Conservation (phyloP, 2,329 filamentous ascomycete species). For the Microdochium nivale region DNA sequence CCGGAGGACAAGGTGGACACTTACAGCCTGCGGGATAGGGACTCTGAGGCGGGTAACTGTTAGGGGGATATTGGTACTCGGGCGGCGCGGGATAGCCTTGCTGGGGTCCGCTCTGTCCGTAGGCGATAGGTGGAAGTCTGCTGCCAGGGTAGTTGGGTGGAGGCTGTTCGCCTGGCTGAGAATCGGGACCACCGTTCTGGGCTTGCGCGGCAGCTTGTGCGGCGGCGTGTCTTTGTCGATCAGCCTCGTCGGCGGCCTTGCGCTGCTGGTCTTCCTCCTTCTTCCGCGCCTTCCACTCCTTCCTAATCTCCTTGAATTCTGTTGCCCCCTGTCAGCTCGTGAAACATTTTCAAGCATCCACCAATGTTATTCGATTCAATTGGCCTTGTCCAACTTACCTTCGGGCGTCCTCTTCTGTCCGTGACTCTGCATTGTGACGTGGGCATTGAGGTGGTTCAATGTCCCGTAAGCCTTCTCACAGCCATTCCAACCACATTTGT, state of each 20-base stretch:
- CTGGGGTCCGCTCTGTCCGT: neutral
- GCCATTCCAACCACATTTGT: slow-evolving; percentile 97
- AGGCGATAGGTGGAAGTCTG: slow-evolving; percentile 19
- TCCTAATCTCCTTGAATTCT: slow-evolving; percentile 99
- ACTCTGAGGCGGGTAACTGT: neutral
- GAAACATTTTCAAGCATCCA: neutral
- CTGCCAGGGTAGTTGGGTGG: slow-evolving; percentile 49
- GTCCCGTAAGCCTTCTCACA: slow-evolving; percentile 99
- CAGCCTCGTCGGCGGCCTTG: slow-evolving; percentile 81
- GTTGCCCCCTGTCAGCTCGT: slow-evolving; percentile 9
- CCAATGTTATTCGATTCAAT: neutral
- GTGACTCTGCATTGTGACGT: slow-evolving; percentile 98
- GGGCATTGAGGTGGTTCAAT: slow-evolving; percentile 92
- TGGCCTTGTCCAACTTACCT: slow-evolving; percentile 53
- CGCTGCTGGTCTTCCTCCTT: slow-evolving; percentile 93
- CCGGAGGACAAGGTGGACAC: neutral
- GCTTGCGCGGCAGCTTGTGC: slow-evolving; percentile 39
- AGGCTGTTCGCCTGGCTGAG: slow-evolving; percentile 41
- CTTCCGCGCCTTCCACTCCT: slow-evolving; percentile 98
- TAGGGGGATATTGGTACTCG: slow-evolving; percentile 35
- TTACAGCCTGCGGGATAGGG: slow-evolving; percentile 1
- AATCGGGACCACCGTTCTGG: slow-evolving; percentile 39
- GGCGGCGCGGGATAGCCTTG: slow-evolving; percentile 45
- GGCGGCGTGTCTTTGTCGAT: slow-evolving; percentile 50
- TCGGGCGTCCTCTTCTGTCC: slow-evolving; percentile 91